Percentiles rank a stretch among this genome's conserved stretches.
Conservation (phyloP, 2,329 filamentous ascomycete species). For the Fusarium brachygibbosum region DNA sequence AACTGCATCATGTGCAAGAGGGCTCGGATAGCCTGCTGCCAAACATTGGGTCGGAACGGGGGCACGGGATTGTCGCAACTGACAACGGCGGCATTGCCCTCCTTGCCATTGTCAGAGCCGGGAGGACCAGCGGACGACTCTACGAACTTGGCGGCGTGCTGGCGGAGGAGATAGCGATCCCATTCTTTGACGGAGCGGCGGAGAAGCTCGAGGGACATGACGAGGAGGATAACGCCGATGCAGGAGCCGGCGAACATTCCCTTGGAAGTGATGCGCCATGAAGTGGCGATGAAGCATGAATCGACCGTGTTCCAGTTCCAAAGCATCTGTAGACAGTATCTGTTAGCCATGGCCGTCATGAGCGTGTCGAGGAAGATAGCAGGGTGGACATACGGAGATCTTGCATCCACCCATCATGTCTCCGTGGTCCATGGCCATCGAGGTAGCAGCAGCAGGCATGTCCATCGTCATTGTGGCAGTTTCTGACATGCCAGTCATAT, state of each 20-base stretch:
- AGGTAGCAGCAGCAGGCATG: constrained; percentile 39
- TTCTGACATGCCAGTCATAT: constrained; percentile 31
- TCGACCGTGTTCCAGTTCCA: constrained; percentile 84
- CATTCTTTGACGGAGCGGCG: constrained; percentile 79
- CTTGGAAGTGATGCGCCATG: constrained; percentile 77
- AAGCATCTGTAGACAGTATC: constrained; percentile 70
- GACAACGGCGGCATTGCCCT: constrained; percentile 24
- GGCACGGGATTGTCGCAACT: constrained; percentile 43
- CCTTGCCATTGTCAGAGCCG: constrained; percentile 45
- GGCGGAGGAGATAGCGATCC: constrained; percentile 73
- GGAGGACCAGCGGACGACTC: constrained; percentile 12
- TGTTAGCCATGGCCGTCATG: constrained; percentile 1
- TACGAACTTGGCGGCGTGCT: constrained; percentile 58
- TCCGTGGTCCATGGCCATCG: constrained; percentile 38
- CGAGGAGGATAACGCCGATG: constrained; percentile 81
- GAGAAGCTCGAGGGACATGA: constrained; percentile 78
- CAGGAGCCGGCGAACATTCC: constrained; percentile 85
- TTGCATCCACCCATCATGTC: constrained; percentile 50
- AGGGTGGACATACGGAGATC: constrained; percentile 54
- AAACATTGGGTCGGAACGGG: constrained; percentile 68
- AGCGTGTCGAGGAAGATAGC: not conserved
- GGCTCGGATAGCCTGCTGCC: constrained; percentile 76
- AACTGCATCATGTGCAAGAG: constrained; percentile 79
- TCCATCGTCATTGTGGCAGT: constrained; percentile 38
- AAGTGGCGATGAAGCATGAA: constrained; percentile 75